These are phyloP conservation scores for Mycosphaerella arachidis DNA, from an alignment of 2,329 filamentous ascomycete species.

Conservation along the genomic window DNA sequence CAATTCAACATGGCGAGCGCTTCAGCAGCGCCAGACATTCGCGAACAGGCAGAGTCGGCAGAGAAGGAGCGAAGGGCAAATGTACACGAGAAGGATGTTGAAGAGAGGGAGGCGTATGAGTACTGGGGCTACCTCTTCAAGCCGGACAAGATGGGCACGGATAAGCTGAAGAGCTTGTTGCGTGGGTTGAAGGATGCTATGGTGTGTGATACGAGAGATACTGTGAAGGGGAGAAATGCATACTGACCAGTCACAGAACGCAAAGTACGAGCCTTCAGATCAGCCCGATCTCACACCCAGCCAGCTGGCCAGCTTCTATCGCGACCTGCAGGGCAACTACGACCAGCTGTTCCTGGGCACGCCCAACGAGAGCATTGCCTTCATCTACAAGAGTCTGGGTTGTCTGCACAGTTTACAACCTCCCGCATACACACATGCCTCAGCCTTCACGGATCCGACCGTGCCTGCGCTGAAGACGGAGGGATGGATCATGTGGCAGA, in stretches of 20 bases:
- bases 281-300: constrained; percentile 45
- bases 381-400: constrained; percentile 86
- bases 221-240: neutral
- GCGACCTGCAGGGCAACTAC: constrained; percentile 44
- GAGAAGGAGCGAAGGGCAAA: constrained; percentile 12
- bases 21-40: neutral
- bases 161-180: constrained; percentile 43
- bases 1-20: neutral
- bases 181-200: constrained; percentile 46
- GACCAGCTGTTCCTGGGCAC: constrained; percentile 70
- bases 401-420: constrained; percentile 79
- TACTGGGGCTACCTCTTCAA: constrained; percentile 51
- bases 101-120: constrained; percentile 41
- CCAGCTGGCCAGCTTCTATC: constrained; percentile 49
- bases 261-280: constrained; percentile 40
- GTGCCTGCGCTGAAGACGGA: constrained; percentile 76
- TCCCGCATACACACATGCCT: constrained; percentile 48
- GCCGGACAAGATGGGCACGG: constrained; percentile 48
- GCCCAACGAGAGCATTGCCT: constrained; percentile 70
- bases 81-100: constrained; percentile 26
- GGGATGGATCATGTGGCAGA: constrained; percentile 92
- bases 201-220: constrained; percentile 27
- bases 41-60: constrained; percentile 1
- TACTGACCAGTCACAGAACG: constrained; percentile 32
- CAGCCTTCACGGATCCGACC: constrained; percentile 65